Percentiles rank a stretch among this genome's conserved stretches.
Conservation (phyloP, 2,329 filamentous ascomycete genomes). For the Alternaria tenuissima region DNA sequence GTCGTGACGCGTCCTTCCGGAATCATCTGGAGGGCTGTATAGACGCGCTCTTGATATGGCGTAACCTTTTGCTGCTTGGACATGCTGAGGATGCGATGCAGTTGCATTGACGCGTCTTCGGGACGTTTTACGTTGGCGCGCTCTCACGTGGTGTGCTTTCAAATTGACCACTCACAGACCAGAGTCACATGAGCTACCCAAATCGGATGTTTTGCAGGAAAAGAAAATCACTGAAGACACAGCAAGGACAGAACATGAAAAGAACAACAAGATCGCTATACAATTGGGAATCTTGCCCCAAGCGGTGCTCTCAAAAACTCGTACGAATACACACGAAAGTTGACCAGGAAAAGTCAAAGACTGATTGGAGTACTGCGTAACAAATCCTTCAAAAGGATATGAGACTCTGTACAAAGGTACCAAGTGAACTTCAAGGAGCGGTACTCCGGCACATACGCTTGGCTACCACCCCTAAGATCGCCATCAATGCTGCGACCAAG, state of each 20-base stretch:
- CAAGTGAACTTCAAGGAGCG: not conserved
- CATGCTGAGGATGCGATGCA: slow-evolving; percentile 15
- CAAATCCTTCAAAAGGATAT: not conserved
- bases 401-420: not conserved
- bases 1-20: slow-evolving; percentile 78
- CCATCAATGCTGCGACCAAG: not conserved
- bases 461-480: too few relatives aligned
- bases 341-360: not conserved
- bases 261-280: not conserved
- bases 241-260: not conserved
- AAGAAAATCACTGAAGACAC: not conserved
- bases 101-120: slow-evolving; percentile 5
- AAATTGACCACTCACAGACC: slow-evolving; percentile 39
- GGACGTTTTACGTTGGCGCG: slow-evolving; percentile 25
- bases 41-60: slow-evolving; percentile 62
- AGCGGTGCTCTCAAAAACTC: not conserved
- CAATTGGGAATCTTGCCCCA: too few relatives aligned
- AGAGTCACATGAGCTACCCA: not conserved
- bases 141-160: slow-evolving; percentile 45
- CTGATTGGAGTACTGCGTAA: not conserved
- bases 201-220: not conserved
- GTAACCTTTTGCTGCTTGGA: slow-evolving; percentile 41
- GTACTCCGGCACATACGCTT: not conserved
- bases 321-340: not conserved
- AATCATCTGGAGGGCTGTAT: slow-evolving; percentile 77